These are phyloP conservation scores for Hericium erinaceus DNA, from an alignment of 768 basidiomycete species.

Conservation along the genomic window DNA sequence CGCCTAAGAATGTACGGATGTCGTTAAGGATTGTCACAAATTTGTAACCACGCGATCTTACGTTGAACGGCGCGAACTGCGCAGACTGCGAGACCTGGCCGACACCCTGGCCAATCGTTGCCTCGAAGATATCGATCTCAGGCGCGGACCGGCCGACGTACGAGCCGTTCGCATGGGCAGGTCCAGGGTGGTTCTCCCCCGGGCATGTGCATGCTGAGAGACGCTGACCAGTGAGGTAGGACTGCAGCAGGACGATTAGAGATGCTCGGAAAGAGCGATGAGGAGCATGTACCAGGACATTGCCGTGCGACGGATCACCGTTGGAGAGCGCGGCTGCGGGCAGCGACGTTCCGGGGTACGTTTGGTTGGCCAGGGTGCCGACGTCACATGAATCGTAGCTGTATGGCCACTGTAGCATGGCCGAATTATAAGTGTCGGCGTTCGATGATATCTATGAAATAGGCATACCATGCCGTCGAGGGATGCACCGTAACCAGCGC, in stretches of 20 bases:
- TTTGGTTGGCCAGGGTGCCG: conserved; percentile 51
- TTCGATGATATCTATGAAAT: not conserved
- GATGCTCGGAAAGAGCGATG: not conserved
- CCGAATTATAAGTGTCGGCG: conserved; percentile 1
- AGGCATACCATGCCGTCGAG: conserved; percentile 68
- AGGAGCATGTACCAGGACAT: conserved; percentile 32
- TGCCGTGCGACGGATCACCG: conserved; percentile 41
- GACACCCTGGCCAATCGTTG: conserved; percentile 38
- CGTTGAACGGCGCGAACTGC: conserved; percentile 57
- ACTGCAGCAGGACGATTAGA: conserved; percentile 18
- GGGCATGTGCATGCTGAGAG: conserved; percentile 84
- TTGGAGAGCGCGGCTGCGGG: conserved; percentile 53
- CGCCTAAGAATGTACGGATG: conserved; percentile 38
- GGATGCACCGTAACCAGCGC: conserved; percentile 82
- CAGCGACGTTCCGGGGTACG: conserved; percentile 55
- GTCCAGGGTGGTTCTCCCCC: conserved; percentile 84
- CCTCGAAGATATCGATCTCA: conserved; percentile 89
- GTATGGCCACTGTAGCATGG: conserved; percentile 58
- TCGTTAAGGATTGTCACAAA: not conserved
- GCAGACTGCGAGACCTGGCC: conserved; percentile 75
- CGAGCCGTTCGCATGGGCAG: conserved; percentile 63
- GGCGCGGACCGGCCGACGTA: conserved; percentile 75
- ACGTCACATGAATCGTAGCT: conserved; percentile 79
- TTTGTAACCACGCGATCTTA: not conserved
- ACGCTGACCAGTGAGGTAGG: conserved; percentile 75